Evolutionary conservation across 75 land plant genomes (phyloP).

Genomic region (Adiantum capillusveneris): DNA sequence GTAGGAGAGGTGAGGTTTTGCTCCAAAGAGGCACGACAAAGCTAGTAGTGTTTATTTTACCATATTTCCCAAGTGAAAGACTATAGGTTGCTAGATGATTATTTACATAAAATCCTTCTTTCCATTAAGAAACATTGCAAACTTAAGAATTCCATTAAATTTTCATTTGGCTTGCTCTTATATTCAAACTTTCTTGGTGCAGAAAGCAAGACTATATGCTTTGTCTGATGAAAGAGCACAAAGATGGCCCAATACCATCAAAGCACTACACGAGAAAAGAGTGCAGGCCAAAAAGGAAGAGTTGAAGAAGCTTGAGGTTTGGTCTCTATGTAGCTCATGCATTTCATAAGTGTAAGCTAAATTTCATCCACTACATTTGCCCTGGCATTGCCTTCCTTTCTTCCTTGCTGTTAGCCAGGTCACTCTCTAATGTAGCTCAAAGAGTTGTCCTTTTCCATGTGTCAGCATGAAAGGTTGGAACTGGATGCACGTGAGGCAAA

Average conservation of each 20-base stretch:
- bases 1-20: no score
- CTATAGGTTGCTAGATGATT: background rate
- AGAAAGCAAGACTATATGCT: background rate
- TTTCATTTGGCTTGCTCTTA: background rate
- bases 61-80: background rate
- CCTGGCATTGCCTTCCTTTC: background rate
- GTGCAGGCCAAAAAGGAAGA: constrained; percentile 1
- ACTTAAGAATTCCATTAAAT: background rate
- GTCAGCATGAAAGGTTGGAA: constrained; percentile 1
- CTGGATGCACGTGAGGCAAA: constrained; percentile 3
- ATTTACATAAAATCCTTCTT: background rate
- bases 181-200: background rate
- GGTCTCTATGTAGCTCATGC: background rate
- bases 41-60: background rate
- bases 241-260: constrained; percentile 7
- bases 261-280: background rate
- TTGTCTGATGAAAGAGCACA: constrained; percentile 6
- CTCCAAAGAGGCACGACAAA: background rate
- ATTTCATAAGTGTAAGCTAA: background rate
- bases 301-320: background rate
- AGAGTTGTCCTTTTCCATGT: background rate
- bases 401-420: background rate
- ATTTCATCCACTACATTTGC: background rate
- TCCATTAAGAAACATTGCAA: background rate
- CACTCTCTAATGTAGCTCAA: background rate